phyloP scores from a whole-genome alignment of 2,329 filamentous ascomycete species.

The Magnaporthiopsis rhizophila region DNA sequence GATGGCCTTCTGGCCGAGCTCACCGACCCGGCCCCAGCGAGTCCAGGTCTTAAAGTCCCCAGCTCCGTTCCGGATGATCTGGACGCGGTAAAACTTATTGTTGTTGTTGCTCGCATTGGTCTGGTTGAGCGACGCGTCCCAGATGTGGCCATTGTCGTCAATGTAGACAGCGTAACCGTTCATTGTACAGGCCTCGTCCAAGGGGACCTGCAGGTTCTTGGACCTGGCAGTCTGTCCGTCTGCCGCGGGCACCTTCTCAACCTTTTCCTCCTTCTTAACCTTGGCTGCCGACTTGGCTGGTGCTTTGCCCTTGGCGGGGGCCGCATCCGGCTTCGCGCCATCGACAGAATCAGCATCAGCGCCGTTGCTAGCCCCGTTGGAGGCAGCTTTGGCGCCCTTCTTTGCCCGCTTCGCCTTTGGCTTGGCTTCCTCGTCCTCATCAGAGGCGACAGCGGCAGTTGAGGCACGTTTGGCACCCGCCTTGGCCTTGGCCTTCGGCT shows the following conservation, averaged over 20 bases:
- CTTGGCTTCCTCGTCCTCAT: constrained; percentile 18
- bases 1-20: constrained; percentile 39
- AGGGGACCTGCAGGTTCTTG: constrained; percentile 36
- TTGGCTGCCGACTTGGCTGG: constrained; percentile 11
- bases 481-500: constrained; percentile 19
- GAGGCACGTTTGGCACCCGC: constrained; percentile 11
- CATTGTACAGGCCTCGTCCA: constrained; percentile 38
- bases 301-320: constrained; percentile 1
- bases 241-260: constrained; percentile 11
- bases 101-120: constrained; percentile 65
- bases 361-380: neutral
- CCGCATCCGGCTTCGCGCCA: neutral
- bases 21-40: constrained; percentile 72
- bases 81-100: constrained; percentile 76
- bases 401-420: constrained; percentile 21
- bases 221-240: constrained; percentile 37
- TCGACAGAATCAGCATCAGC: neutral
- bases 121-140: constrained; percentile 73
- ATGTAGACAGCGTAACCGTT: constrained; percentile 51
- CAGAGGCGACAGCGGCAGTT: constrained; percentile 14
- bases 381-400: constrained; percentile 19
- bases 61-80: constrained; percentile 38
- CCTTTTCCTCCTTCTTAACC: constrained; percentile 6
- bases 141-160: constrained; percentile 58
- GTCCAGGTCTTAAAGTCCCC: constrained; percentile 57